Evolutionary conservation across 352 stramenopile species (phyloP), one percentile per base, ranked within the genome.

Genomic region (Blastocystis sp.): DNA sequence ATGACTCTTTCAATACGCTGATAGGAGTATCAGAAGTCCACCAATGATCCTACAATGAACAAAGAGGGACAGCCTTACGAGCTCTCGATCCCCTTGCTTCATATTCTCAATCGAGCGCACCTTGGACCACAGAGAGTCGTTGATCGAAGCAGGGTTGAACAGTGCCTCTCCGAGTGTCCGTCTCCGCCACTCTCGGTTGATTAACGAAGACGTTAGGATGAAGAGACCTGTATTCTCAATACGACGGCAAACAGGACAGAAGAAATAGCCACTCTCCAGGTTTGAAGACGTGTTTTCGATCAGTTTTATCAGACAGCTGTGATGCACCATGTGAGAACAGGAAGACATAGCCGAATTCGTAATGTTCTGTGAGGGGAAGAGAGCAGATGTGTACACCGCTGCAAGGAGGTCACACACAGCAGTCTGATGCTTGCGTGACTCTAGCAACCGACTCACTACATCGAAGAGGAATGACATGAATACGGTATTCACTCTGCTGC

Each of bases 191-290:
- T 85, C 4, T 9, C 20, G 34, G 39, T 85, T 68, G 11, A 85
- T 50, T 26, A 68, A 16, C 20, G 63, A 18, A 65, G 45, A 55
- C 13, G 43, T n/a, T 16, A 68, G 26, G 2, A 66, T 30, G 20
- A 55, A 53, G 47, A 66, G 24, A 13, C 26, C 20, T 6, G 11
- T 26, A 30, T 47, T 47, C 37, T 68, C 73, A 8, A 85, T 43
- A 39, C 73, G 73, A 13, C 73, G 47, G 47, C 73, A 85, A n/a
- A 85, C 73, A 54, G 73, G 73, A 65, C 73, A 85, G 53, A 85
- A 85, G 54, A 85, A 59, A 24, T 43, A 30, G n/a, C 24, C 20
- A n/a, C 18, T 47, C 4, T 18, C 8, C 18, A 68, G 50, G 55
- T 64, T 7, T 5, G n/a, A 30, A 43, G 30, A 69, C 18, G 13